A percentile compares a stretch with the other conserved stretches of the same genome.
These are phyloP conservation scores for Suillus spraguei DNA, from an alignment of 768 basidiomycete genomes.

Conservation along the genomic window DNA sequence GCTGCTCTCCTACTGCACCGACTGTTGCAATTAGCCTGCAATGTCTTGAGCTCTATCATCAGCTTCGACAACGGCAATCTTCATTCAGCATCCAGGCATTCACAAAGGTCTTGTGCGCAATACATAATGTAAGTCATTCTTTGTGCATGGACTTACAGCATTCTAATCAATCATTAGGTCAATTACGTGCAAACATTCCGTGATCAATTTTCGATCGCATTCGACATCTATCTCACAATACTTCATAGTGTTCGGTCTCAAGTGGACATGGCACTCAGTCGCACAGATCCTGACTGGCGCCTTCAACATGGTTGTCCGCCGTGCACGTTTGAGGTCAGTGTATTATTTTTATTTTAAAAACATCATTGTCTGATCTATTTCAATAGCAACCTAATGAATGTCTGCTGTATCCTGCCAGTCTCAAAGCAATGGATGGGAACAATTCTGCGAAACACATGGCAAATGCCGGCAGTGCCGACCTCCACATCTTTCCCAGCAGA, in stretches of 20 bases:
- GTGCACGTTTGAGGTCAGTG: background rate
- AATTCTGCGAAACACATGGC: constrained; percentile 29
- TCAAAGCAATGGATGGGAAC: constrained; percentile 18
- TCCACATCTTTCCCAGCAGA: constrained; percentile 21
- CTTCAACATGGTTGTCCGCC: background rate
- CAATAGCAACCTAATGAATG: constrained; percentile 27
- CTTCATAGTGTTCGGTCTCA: background rate
- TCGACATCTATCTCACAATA: background rate
- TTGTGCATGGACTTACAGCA: too few species aligned
- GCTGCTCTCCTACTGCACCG: background rate
- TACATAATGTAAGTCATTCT: background rate
- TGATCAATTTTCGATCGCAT: background rate
- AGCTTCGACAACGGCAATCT: background rate
- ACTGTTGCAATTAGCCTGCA: too few species aligned
- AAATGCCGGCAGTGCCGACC: constrained; percentile 20
- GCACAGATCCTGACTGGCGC: background rate
- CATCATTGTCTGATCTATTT: background rate
- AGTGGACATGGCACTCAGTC: background rate
- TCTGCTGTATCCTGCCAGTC: constrained; percentile 22
- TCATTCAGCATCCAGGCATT: background rate
- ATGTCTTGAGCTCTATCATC: too few species aligned
- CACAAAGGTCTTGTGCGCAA: background rate
- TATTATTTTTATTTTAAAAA: background rate
- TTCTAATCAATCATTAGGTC: background rate
- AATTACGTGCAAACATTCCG: background rate